phyloP scores from a whole-genome alignment of 768 basidiomycete genomes.

The Pleurotus tuoliensis region DNA sequence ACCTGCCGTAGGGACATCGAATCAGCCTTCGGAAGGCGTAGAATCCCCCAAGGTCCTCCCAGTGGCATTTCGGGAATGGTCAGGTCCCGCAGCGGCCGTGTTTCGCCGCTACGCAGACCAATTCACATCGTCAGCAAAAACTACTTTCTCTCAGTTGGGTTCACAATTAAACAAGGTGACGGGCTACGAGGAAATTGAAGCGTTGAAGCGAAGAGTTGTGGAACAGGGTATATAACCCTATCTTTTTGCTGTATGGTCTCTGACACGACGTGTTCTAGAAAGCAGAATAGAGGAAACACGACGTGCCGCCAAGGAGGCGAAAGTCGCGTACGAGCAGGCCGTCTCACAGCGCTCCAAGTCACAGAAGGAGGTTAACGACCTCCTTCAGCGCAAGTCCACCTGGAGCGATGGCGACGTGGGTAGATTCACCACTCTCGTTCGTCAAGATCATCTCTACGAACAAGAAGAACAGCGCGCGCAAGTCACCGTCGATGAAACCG shows the following conservation, averaged over 20 bases:
- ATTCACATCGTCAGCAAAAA: conserved; percentile 52
- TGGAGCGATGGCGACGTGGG: conserved; percentile 90
- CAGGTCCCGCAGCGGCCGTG: conserved; percentile 37
- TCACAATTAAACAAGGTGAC: conserved; percentile 80
- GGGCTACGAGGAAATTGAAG: conserved; percentile 89
- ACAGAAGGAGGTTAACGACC: conserved; percentile 94
- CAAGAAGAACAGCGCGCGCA: conserved; percentile 76
- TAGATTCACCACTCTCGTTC: conserved; percentile 86
- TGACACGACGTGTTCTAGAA: conserved; percentile 47
- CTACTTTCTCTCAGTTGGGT: conserved; percentile 71
- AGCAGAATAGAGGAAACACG: conserved; percentile 64
- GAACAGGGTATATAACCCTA: conserved; percentile 62
- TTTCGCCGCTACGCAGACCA: conserved; percentile 54
- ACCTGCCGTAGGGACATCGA: neutral
- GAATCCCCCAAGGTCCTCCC: neutral
- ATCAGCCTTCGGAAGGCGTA: neutral
- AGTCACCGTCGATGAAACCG: conserved; percentile 57
- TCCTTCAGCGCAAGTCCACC: conserved; percentile 87
- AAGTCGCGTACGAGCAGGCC: conserved; percentile 71
- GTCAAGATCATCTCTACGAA: conserved; percentile 84
- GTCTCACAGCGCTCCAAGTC: conserved; percentile 78
- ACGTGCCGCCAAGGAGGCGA: conserved; percentile 64
- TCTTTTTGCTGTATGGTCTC: neutral
- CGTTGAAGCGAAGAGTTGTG: conserved; percentile 70
- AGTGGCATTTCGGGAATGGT: conserved; percentile 37